Evolutionary conservation across 768 basidiomycete species (phyloP).

Genomic region (Suillus weaverae): DNA sequence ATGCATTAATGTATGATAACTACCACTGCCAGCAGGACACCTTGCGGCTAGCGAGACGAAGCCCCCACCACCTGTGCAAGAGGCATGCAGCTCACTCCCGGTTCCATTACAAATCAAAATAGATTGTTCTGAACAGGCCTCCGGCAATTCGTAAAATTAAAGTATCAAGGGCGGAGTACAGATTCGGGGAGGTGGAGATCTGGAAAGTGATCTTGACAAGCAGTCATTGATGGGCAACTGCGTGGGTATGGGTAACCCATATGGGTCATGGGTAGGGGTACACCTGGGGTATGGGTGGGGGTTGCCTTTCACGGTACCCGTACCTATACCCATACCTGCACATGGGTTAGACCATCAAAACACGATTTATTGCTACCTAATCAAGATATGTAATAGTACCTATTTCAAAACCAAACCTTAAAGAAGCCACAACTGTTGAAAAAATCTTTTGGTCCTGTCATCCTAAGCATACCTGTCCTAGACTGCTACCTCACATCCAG

Average conservation of each 20-base stretch:
- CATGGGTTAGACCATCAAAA: background rate
- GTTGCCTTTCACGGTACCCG: background rate
- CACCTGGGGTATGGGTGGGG: slow-evolving; percentile 2
- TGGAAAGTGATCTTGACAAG: no score
- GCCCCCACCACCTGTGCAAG: no score
- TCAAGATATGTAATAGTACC: background rate
- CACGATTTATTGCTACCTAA: background rate
- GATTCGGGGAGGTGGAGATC: no score
- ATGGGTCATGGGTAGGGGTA: background rate
- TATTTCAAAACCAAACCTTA: background rate
- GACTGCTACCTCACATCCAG: background rate
- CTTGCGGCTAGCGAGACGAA: no score
- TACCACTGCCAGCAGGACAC: no score
- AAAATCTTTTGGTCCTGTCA: background rate
- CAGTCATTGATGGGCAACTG: no score
- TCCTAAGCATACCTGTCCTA: background rate
- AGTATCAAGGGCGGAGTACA: no score
- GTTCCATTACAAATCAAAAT: no score
- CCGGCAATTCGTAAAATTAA: no score
- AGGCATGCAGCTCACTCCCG: no score
- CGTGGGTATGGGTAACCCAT: background rate
- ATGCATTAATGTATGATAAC: no score
- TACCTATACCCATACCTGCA: background rate
- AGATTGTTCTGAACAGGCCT: no score
- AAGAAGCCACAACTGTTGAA: background rate